phyloP scores from a whole-genome alignment of 257 asterid genomes.

The Solanum boliviense region DNA sequence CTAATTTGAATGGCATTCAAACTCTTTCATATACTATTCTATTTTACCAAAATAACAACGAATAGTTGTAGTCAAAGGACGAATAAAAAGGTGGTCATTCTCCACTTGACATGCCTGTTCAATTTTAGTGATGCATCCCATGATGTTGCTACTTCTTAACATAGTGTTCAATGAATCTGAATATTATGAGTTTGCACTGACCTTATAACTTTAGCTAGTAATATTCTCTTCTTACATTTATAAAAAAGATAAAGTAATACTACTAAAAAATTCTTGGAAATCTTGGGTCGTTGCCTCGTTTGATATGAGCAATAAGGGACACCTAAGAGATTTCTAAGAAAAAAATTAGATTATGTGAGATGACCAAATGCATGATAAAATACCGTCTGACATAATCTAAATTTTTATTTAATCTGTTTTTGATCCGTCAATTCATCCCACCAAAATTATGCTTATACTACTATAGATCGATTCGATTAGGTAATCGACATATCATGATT shows the following conservation, averaged over 20 bases:
- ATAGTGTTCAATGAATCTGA: neutral
- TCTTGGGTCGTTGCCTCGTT: neutral
- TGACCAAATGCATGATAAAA: neutral
- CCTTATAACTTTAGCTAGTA: neutral
- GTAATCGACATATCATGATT: neutral
- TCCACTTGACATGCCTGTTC: neutral
- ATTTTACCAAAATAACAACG: neutral
- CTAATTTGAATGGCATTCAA: neutral
- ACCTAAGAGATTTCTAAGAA: neutral
- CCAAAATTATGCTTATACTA: neutral
- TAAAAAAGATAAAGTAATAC: neutral
- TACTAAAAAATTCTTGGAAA: neutral
- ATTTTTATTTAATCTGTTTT: neutral
- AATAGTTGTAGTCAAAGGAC: neutral
- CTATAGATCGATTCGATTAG: neutral
- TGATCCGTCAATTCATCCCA: accelerated
- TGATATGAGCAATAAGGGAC: neutral
- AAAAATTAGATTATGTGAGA: too few relatives aligned
- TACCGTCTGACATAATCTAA: too few relatives aligned
- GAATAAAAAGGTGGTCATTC: neutral
- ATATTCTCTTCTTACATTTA: neutral
- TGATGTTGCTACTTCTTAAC: neutral
- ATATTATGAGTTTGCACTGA: neutral
- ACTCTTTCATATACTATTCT: neutral
- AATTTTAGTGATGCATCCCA: neutral